Evolutionary conservation across 495 filamentous ascomycete genomes (phyloP), one percentile per base, ranked within the genome.

Genomic region (Penicillium chermesinum): DNA sequence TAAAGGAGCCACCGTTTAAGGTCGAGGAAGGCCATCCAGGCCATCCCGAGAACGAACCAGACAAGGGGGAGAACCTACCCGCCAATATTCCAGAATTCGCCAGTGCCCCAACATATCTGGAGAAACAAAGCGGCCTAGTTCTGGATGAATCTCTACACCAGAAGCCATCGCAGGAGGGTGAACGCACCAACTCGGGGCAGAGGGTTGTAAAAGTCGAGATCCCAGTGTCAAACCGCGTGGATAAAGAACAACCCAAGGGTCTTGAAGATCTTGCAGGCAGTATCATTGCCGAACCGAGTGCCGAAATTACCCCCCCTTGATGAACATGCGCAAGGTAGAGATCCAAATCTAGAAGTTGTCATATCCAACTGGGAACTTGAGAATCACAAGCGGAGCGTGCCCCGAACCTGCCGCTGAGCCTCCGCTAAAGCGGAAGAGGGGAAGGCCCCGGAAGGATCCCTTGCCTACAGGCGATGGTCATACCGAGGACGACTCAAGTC

Each of bases 401-500:
- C 58, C 12, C 41, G n/a, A 48, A 8, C 44, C 58, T 13, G 37
- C 47, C 21, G 22, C 44, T 14, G 49, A 61, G 16, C 45, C 60
- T 18, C 49, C 49, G 18, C 32, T 41, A 21, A 63, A 63, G 41
- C 54, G 57, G 8, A 53, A 52, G 42, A 41, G 47, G 17, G 54
- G 60, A 1, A 41, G 49, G 33, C 60, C 57, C n/a, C 52, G 32
- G 19, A 56, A 58, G 18, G 16, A 10, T 2, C 20, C 7, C 2
- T 5, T 12, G 16, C 34, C 35, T 35, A 4, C 25, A 30, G 10
- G 25, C 25, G 10, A 30, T 30, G 5, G 4, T 30, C 4, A 30
- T 10, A 30, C 5, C 25, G 25, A 30, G 4, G n/a, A 5, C 25
- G 25, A 10, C 25, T 30, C 10, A 4, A 30, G 25, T 5, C 25